Evolutionary conservation across 345 rosid genomes (phyloP).

Genomic region (Psidium friedrichsthalianum): DNA sequence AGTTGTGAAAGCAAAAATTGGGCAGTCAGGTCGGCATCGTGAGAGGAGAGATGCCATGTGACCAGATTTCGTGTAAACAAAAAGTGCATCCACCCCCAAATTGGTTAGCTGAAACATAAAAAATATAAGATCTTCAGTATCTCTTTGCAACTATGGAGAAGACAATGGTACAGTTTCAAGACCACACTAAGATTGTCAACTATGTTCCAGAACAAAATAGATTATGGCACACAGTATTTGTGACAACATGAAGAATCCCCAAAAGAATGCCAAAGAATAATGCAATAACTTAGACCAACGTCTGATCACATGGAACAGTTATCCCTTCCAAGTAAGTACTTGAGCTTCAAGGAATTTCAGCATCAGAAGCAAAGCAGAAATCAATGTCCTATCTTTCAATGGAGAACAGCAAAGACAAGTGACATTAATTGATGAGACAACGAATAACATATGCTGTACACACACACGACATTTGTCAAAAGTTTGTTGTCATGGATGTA

Average conservation of each 20-base stretch:
- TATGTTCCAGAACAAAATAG: background rate
- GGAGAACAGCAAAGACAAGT: background rate
- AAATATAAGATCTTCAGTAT: background rate
- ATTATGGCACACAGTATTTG: background rate
- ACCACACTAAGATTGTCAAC: background rate
- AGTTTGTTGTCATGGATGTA: background rate
- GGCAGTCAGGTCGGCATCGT: slow-evolving; percentile 96
- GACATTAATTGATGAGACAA: background rate
- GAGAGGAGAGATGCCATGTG: slow-evolving; percentile 95
- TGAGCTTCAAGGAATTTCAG: background rate
- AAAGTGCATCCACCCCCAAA: slow-evolving; percentile 82
- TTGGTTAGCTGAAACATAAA: slow-evolving; percentile 69
- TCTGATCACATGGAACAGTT: background rate
- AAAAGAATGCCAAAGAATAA: background rate
- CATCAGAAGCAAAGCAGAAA: background rate
- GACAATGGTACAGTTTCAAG: background rate
- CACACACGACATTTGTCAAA: background rate
- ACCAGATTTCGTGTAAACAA: slow-evolving; percentile 85
- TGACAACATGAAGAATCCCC: background rate
- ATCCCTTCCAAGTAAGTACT: background rate
- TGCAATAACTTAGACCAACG: background rate
- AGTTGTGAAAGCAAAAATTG: slow-evolving; percentile 87
- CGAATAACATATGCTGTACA: background rate
- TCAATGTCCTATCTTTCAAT: background rate
- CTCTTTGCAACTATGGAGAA: background rate